These are phyloP conservation scores for Coemansia sp. DNA, from an alignment of 192 early-diverging fungal species.

Conservation along the genomic window DNA sequence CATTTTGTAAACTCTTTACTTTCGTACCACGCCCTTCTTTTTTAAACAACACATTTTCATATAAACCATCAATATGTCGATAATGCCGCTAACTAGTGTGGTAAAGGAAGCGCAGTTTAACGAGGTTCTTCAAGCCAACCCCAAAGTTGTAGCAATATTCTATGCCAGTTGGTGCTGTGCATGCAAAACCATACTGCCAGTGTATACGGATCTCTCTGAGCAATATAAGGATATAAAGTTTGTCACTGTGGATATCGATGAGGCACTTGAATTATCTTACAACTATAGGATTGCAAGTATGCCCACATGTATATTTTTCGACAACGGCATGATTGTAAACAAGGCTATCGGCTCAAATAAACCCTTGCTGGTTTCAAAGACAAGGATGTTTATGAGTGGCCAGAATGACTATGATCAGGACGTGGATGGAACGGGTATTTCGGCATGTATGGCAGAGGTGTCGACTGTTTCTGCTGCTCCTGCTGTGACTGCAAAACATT, in stretches of 20 bases:
- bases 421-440: too few relatives aligned
- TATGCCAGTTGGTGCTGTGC: conserved; percentile 82
- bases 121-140: conserved; percentile 18
- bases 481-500: too few relatives aligned
- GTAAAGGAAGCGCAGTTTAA: conserved; percentile 4
- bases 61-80: too few relatives aligned
- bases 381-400: neutral
- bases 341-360: conserved; percentile 53
- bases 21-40: too few relatives aligned
- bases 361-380: conserved; percentile 16
- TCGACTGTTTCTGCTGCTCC: too few relatives aligned
- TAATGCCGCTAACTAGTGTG: conserved; percentile 3
- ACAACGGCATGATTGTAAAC: conserved; percentile 54
- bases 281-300: conserved; percentile 56
- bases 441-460: too few relatives aligned
- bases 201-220: conserved; percentile 57
- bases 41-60: too few relatives aligned
- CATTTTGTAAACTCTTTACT: too few relatives aligned
- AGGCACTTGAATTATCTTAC: conserved; percentile 37
- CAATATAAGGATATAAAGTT: conserved; percentile 58
- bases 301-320: conserved; percentile 74
- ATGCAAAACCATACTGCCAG: conserved; percentile 70
- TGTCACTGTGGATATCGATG: conserved; percentile 83
- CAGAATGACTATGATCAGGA: too few relatives aligned
- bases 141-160: conserved; percentile 67